Evolutionary conservation across 805 yeast genomes (phyloP).

Genomic region (Starmerella sirachaensis): DNA sequence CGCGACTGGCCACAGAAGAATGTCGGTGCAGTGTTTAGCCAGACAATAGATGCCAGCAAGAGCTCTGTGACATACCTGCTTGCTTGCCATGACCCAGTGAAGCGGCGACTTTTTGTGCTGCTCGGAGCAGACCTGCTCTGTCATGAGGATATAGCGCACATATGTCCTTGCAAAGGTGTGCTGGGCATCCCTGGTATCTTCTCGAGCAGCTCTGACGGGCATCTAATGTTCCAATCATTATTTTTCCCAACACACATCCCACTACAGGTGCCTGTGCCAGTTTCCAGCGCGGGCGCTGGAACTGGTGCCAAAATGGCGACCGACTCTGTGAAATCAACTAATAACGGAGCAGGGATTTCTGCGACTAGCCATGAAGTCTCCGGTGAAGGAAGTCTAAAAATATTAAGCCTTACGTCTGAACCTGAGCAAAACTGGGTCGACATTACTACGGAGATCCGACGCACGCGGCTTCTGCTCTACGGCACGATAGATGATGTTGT

Average conservation of each 20-base stretch:
- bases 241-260: constrained; percentile 7
- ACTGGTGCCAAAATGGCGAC: background rate
- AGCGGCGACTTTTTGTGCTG: constrained; percentile 3
- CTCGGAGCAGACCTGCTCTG: constrained; percentile 7
- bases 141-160: constrained; percentile 6
- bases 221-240: constrained; percentile 1
- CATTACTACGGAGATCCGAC: background rate
- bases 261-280: constrained; percentile 6
- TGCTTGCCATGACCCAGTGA: constrained; percentile 9
- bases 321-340: no score
- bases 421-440: constrained; percentile 9
- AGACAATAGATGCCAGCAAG: background rate
- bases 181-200: constrained; percentile 7
- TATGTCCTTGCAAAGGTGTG: constrained; percentile 10
- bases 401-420: constrained; percentile 4
- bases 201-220: background rate
- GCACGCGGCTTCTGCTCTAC: background rate
- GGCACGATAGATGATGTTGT: background rate
- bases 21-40: constrained; percentile 12
- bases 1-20: constrained; percentile 13
- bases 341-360: no score
- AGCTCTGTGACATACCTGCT: constrained; percentile 1
- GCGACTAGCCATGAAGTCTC: no score
- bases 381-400: no score
- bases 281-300: background rate